Percentiles rank a stretch among this genome's conserved stretches.
Evolutionary conservation across 164 flowering plant species (phyloP).

Genomic region (Dillenia turbinata): DNA sequence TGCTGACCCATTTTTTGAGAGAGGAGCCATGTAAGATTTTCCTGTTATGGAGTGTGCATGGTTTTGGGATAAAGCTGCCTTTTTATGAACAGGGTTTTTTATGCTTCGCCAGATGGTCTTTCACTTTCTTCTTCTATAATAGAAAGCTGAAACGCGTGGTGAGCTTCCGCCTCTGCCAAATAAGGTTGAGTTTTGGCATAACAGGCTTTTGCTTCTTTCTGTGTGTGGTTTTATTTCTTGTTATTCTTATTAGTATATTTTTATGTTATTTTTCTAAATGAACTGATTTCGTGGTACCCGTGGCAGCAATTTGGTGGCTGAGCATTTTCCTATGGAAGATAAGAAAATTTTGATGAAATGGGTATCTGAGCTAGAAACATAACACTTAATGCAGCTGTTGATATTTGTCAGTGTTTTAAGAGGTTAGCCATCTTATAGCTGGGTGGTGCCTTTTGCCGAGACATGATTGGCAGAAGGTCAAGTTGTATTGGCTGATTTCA

Average conservation of each 20-base stretch:
- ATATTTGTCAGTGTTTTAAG: too few species aligned
- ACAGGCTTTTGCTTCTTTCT: too few species aligned
- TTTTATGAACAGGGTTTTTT: not conserved
- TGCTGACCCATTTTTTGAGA: slow-evolving; percentile 81
- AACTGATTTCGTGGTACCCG: too few species aligned
- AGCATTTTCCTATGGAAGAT: slow-evolving; percentile 55
- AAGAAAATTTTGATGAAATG: slow-evolving; percentile 79
- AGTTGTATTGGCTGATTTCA: too few species aligned
- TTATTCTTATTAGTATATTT: not conserved
- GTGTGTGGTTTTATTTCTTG: too few species aligned
- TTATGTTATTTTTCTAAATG: not conserved
- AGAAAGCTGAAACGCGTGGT: slow-evolving; percentile 88
- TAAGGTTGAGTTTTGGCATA: slow-evolving; percentile 53
- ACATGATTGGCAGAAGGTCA: too few species aligned
- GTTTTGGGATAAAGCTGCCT: not conserved
- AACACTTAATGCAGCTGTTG: too few species aligned
- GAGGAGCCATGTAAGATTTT: slow-evolving; percentile 73
- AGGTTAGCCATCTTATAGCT: too few species aligned
- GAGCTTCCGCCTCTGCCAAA: slow-evolving; percentile 74
- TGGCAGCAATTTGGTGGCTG: slow-evolving; percentile 69
- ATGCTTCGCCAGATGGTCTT: slow-evolving; percentile 77
- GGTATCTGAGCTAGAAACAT: slow-evolving; percentile 49
- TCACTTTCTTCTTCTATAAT: slow-evolving; percentile 87
- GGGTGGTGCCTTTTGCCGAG: too few species aligned
- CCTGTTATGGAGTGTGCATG: not conserved